Evolutionary conservation across 2,329 filamentous ascomycete species (phyloP).

Genomic region (Arthrobotrys sinensis): DNA sequence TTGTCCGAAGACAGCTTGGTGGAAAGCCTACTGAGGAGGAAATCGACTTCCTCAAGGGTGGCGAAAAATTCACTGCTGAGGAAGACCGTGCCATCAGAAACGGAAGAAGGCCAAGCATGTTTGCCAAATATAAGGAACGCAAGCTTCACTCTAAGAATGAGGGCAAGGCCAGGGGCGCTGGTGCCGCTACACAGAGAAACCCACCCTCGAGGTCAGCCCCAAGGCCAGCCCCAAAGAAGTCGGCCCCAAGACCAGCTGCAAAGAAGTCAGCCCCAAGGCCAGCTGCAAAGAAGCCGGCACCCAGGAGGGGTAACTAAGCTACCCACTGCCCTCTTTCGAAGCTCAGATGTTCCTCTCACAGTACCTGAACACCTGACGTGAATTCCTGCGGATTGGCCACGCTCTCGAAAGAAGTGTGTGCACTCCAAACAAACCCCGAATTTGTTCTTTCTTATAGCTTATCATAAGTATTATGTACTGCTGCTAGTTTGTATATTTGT

Average conservation of each 20-base stretch:
- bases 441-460: background rate
- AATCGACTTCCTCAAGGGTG: background rate
- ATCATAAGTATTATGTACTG: background rate
- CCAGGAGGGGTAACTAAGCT: background rate
- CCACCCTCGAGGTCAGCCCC: background rate
- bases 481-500: background rate
- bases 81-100: background rate
- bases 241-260: background rate
- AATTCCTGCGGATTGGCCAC: background rate
- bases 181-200: background rate
- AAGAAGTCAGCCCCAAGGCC: background rate
- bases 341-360: background rate
- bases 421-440: background rate
- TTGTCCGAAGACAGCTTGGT: background rate
- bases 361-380: background rate
- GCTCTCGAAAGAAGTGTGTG: background rate
- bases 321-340: too few species aligned
- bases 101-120: constrained; percentile 2
- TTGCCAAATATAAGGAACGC: background rate
- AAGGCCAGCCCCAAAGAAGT: background rate
- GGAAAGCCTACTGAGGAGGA: constrained; percentile 1
- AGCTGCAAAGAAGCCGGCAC: background rate
- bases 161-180: background rate
- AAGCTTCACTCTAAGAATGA: background rate
- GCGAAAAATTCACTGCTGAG: background rate